These are phyloP conservation scores for Phytophthora chlamydospora DNA, from an alignment of 352 stramenopile species.

Conservation along the genomic window DNA sequence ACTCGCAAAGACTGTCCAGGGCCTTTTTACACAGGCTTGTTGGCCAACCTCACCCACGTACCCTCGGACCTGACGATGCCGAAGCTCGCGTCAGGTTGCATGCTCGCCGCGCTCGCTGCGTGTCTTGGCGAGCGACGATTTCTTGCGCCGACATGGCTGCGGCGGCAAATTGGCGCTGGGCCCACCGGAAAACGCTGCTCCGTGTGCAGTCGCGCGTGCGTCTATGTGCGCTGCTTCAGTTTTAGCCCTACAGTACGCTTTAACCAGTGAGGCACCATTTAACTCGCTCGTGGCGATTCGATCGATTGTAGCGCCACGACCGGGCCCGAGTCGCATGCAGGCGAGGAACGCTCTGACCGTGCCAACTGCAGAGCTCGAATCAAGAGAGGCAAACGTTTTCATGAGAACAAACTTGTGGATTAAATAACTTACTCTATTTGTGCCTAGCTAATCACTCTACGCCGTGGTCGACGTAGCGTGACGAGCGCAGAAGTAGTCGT, in stretches of 20 bases:
- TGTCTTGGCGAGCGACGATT: constrained; percentile 19
- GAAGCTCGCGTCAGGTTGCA: constrained; percentile 13
- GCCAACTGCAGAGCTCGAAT: no score
- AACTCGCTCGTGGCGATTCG: no score
- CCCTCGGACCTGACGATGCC: constrained; percentile 5
- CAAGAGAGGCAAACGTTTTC: not conserved
- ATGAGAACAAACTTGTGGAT: constrained; percentile 2
- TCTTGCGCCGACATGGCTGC: not conserved
- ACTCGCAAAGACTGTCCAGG: no score
- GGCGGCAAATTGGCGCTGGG: constrained; percentile 6
- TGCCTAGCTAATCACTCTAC: constrained; percentile 19
- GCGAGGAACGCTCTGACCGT: no score
- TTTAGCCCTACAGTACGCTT: constrained; percentile 1
- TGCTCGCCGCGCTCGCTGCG: constrained; percentile 14
- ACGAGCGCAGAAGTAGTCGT: constrained; percentile 4
- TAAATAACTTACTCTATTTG: constrained; percentile 12
- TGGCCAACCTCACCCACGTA: no score
- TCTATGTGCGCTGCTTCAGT: constrained; percentile 23
- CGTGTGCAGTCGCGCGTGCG: constrained; percentile 3
- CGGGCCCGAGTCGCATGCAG: no score
- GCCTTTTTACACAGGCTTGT: no score
- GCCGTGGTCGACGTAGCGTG: constrained; percentile 27
- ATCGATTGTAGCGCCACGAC: no score
- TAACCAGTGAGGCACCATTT: not conserved
- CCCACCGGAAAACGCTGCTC: constrained; percentile 23